Conservation (phyloP, 306 rosid species). For the Trifolium dubium region DNA sequence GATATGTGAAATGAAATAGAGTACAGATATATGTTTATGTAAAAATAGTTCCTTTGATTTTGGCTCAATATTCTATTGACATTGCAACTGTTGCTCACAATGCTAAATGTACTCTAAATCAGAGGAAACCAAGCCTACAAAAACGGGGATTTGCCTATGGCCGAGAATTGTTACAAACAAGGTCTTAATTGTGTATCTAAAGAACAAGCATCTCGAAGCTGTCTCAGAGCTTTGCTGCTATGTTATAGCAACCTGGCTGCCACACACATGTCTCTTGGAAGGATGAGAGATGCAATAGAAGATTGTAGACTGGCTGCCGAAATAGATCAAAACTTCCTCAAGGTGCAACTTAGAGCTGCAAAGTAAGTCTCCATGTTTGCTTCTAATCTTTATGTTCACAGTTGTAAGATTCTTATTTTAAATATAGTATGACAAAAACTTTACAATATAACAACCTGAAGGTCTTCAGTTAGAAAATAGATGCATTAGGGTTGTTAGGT, state of each 20-base stretch:
- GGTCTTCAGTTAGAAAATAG: slow-evolving; percentile 29
- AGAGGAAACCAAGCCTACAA: slow-evolving; percentile 96
- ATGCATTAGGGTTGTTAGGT: not conserved
- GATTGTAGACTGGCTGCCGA: slow-evolving; percentile 84
- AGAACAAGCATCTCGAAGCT: slow-evolving; percentile 70
- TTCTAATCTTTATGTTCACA: slow-evolving; percentile 5
- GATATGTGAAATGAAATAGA: slow-evolving; percentile 33
- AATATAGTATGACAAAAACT: slow-evolving; percentile 22
- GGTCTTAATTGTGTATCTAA: slow-evolving; percentile 70
- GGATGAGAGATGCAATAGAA: slow-evolving; percentile 80
- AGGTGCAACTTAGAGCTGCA: slow-evolving; percentile 93
- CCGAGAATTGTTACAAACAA: slow-evolving; percentile 82
- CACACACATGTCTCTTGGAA: slow-evolving; percentile 90
- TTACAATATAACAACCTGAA: slow-evolving; percentile 7
- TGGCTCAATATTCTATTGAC: slow-evolving; percentile 31
- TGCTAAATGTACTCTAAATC: slow-evolving; percentile 49
- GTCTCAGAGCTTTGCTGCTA: slow-evolving; percentile 87
- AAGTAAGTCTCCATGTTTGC: slow-evolving; percentile 65
- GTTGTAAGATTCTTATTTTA: slow-evolving; percentile 39
- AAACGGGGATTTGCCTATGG: slow-evolving; percentile 75
- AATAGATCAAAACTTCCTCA: slow-evolving; percentile 83
- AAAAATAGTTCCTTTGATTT: slow-evolving; percentile 38
- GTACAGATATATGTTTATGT: slow-evolving; percentile 13
- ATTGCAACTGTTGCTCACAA: slow-evolving; percentile 25
- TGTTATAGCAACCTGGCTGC: slow-evolving; percentile 99